Evolutionary conservation across 768 basidiomycete species (phyloP).

Genomic region (Tricholoma sp.): DNA sequence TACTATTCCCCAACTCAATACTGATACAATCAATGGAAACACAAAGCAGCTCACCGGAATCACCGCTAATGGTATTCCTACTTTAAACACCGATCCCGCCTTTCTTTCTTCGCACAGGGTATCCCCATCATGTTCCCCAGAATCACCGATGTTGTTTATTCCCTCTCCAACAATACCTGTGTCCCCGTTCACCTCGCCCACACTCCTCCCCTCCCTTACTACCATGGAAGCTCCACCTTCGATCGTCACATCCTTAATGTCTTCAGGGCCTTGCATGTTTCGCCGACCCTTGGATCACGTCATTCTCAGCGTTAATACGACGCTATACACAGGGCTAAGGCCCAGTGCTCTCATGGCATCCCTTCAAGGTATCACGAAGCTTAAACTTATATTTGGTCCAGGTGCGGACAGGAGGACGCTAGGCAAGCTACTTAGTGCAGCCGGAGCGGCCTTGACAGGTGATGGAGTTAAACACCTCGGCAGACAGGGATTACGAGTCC

Average conservation of each 20-base stretch:
- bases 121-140: constrained; percentile 9
- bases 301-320: constrained; percentile 35
- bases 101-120: constrained; percentile 3
- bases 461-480: constrained; percentile 7
- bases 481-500: constrained; percentile 15
- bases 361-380: constrained; percentile 26
- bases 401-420: constrained; percentile 39
- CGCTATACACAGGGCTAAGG: constrained; percentile 41
- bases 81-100: constrained; percentile 1
- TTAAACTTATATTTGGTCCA: constrained; percentile 32
- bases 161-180: constrained; percentile 10
- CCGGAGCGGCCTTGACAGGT: constrained; percentile 29
- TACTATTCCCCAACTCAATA: neutral
- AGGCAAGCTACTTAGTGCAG: constrained; percentile 42
- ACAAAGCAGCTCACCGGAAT: constrained; percentile 1
- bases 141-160: constrained; percentile 2
- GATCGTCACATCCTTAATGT: constrained; percentile 22
- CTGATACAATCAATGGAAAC: constrained; percentile 5
- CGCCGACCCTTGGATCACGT: constrained; percentile 28
- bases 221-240: constrained; percentile 33
- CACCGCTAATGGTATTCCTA: neutral
- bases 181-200: constrained; percentile 23
- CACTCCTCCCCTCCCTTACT: constrained; percentile 36
- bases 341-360: constrained; percentile 34
- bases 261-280: constrained; percentile 1